Base-by-base conservation (phyloP, 208 protist genomes). In the Crithidia mellificae region DNA sequence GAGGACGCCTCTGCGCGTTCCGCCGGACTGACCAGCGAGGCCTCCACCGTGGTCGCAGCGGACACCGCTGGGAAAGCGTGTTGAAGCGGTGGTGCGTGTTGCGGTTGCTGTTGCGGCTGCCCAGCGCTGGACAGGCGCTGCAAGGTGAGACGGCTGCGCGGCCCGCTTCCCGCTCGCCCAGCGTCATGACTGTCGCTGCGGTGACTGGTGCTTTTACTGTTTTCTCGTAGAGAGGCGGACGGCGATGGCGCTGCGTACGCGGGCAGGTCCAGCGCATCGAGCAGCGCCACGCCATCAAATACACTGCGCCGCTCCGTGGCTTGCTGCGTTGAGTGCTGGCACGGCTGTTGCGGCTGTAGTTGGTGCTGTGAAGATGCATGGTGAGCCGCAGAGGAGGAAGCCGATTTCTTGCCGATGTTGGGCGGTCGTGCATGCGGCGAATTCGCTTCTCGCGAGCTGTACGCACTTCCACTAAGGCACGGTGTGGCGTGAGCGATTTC, bases 181-280 rank as follows among this genome's bases (percentile, higher is more conserved):
- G 8, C 14, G 22, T 29, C 50, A 2, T n/a, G 15, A 3, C 56
- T 62, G 32, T 17, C 39, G 29, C 38, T 50, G 24, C 56, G 43
- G 52, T 32, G 3, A 52, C 43, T 58, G 34, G 6, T 61, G 64
- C 38, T 52, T 1, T 17, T 53, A 46, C 59, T 55, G 47, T 27
- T 46, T 4, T 41, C 20, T 0, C 20, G 47, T 11, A 56, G 38
- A 4, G 63, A 52, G n/a, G 29, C 15, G 55, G 39, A 14, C 22
- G 32, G 51, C 0, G 50, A 22, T 4, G 29, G 11, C 15, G 55
- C 6, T 25, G 63, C 47, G 63, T 69, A 76, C 38, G 69, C 34
- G 4, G 69, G 69, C 27, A 75, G 55, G 49, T 76, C 70, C 24
- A 76, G 41, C n/a, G 63, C 47, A 36, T 76, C 70, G 34, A 76